A percentile compares a stretch with the other conserved stretches of the same genome.
Evolutionary conservation across 164 flowering plant genomes (phyloP).

Genomic region (Brasenia schreberi): DNA sequence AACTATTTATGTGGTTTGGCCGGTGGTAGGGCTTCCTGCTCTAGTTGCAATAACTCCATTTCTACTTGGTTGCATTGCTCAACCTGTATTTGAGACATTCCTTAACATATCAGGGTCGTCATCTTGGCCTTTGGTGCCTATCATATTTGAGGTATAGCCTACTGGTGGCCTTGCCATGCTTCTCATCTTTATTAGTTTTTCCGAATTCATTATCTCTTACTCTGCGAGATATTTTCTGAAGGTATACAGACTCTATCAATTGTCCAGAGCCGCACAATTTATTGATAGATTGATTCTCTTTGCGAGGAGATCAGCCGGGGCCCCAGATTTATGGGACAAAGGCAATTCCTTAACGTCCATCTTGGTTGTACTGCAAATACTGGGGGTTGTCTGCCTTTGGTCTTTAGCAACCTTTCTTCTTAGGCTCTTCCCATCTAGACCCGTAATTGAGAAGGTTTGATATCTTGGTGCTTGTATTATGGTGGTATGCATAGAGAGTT

Average conservation of each 20-base stretch:
- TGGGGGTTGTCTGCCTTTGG: slow-evolving; percentile 79
- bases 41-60: slow-evolving; percentile 65
- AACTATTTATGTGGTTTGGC: slow-evolving; percentile 59
- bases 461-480: too few species aligned
- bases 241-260: slow-evolving; percentile 75
- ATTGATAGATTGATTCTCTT: slow-evolving; percentile 44
- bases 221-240: slow-evolving; percentile 13
- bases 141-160: slow-evolving; percentile 69
- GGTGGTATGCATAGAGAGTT: too few species aligned
- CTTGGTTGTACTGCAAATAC: slow-evolving; percentile 47
- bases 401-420: slow-evolving; percentile 74
- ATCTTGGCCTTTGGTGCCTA: slow-evolving; percentile 82
- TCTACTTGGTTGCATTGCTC: slow-evolving; percentile 52
- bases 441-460: slow-evolving; percentile 71
- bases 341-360: slow-evolving; percentile 38
- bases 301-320: slow-evolving; percentile 26
- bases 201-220: not conserved
- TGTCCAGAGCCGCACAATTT: slow-evolving; percentile 52
- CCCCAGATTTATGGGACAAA: slow-evolving; percentile 39
- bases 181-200: not conserved
- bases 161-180: not conserved
- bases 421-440: slow-evolving; percentile 89
- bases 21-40: slow-evolving; percentile 46
- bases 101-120: slow-evolving; percentile 46
- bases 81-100: slow-evolving; percentile 43